Evolutionary conservation across 2,329 filamentous ascomycete genomes (phyloP).

Genomic region (Dactylellina leptospora): DNA sequence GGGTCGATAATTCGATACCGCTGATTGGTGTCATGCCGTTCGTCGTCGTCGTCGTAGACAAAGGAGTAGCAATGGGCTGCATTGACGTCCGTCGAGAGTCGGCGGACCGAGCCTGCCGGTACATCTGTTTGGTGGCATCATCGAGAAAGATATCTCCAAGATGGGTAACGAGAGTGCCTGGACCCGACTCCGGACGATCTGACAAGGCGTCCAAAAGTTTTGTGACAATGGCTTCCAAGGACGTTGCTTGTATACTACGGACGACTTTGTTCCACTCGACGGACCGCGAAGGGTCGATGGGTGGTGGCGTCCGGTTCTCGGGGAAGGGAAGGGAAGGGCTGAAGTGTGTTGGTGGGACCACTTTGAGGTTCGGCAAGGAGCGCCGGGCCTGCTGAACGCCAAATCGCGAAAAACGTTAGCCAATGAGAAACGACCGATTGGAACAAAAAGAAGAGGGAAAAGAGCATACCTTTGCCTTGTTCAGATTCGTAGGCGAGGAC

Average conservation of each 20-base stretch:
- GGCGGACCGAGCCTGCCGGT: conserved; percentile 26
- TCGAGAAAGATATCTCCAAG: conserved; percentile 51
- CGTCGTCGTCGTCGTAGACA: conserved; percentile 14
- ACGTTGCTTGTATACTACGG: conserved; percentile 49
- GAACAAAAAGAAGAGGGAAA: neutral
- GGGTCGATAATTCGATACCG: conserved; percentile 32
- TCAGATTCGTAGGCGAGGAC: conserved; percentile 11
- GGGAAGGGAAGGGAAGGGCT: conserved; percentile 28
- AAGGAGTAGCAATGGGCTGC: neutral
- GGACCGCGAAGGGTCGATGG: conserved; percentile 49
- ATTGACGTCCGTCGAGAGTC: conserved; percentile 17
- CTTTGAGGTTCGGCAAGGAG: conserved; percentile 49
- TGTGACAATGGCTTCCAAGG: conserved; percentile 47
- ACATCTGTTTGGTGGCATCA: conserved; percentile 52
- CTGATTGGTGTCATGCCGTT: conserved; percentile 39
- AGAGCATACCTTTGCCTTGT: conserved; percentile 46
- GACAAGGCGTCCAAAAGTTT: conserved; percentile 49
- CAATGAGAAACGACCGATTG: neutral
- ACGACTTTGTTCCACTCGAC: conserved; percentile 53
- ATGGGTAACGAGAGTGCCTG: conserved; percentile 42
- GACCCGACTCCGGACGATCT: conserved; percentile 49
- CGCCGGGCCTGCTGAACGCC: conserved; percentile 42
- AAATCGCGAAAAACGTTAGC: neutral
- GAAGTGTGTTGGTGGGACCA: conserved; percentile 51
- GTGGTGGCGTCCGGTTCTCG: conserved; percentile 36